Evolutionary conservation across 208 protist species (phyloP), one percentile per base, ranked within the genome.

Genomic region (Trypanosoma congolense): DNA sequence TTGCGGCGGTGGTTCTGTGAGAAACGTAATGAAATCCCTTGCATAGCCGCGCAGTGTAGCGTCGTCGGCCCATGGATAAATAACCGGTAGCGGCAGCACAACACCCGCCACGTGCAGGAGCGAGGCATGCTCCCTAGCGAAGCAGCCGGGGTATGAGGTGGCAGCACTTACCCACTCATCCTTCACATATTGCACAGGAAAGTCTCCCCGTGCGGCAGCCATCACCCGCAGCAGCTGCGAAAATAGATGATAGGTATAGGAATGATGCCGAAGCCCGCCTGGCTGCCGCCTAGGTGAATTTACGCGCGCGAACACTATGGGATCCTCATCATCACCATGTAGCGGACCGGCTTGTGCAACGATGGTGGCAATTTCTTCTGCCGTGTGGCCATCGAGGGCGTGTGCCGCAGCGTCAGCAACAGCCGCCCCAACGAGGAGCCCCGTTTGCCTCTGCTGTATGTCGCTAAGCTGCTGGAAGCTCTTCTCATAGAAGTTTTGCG

Each of bases 381-480:
- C 42, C 0, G 42, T 73, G 49, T 56, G 74, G 10, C 75, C 83
- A 28, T 80, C 65, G 18, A 87, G 47, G 4, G 73, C 56, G 14
- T 71, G 80, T 0, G 82, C 87, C 3, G 87, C 87, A 0, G 82
- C 83, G 64, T 95, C 87, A 8, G 70, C 87, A 24, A 95, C 83
- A 21, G 69, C 71, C 22, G 80, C 73, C 0, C 83, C 87, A 26
- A 95, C 58, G 2, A 95, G 14, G 36, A 90, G 57, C 0, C 87
- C 87, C 4, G 83, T 75, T 56, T 95, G 87, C 42, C 62, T 58
- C 61, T 95, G 87, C 49, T 92, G 84, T 5, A 91, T 57, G 44
- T 66, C 73, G 50, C 76, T 88, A n/a, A 91, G 82, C 46, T 95
- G 87, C 19, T 78, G 85, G 66, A 92, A 89, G 61, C 84, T 92